A percentile compares a stretch with the other conserved stretches of the same genome.
These are phyloP conservation scores for Zoysia japonica DNA, from an alignment of 176 grass and related monocot genomes.

Conservation along the genomic window DNA sequence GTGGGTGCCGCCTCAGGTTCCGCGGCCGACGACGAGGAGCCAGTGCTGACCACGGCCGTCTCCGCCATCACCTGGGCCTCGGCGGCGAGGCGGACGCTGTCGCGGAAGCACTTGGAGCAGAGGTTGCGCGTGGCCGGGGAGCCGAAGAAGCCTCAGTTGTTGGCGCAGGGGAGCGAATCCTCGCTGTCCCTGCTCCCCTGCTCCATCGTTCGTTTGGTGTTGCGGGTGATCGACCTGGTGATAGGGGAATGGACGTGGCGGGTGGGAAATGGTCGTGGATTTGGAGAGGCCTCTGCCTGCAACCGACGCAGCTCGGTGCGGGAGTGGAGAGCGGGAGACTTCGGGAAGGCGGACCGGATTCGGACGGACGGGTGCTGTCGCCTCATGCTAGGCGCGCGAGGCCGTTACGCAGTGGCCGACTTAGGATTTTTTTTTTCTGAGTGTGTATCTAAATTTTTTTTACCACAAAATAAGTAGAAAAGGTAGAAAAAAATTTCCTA, in stretches of 20 bases:
- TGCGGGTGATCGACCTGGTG: not conserved
- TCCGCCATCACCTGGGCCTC: not conserved
- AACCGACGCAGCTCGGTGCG: slow-evolving; percentile 20
- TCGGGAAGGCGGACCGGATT: slow-evolving; percentile 22
- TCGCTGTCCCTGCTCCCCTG: slow-evolving; percentile 33
- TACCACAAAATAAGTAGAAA: too few relatives aligned
- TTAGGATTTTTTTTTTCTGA: too few relatives aligned
- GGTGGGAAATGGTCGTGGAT: not conserved
- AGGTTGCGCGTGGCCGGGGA: slow-evolving; percentile 50
- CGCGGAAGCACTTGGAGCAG: slow-evolving; percentile 70
- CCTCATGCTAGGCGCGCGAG: not conserved
- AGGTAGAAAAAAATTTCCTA: too few relatives aligned
- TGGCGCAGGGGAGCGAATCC: slow-evolving; percentile 47
- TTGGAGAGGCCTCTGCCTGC: not conserved
- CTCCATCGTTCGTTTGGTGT: slow-evolving; percentile 43
- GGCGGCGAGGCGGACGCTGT: slow-evolving; percentile 30
- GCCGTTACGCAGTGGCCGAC: not conserved
- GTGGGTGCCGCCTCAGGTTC: not conserved
- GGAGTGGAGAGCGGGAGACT: not conserved
- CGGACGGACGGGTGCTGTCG: slow-evolving; percentile 3
- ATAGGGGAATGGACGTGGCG: not conserved
- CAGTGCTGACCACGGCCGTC: not conserved
- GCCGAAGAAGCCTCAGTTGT: slow-evolving; percentile 78
- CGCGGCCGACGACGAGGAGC: not conserved
- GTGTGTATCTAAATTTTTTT: too few relatives aligned